Base-by-base conservation (phyloP, 2,329 filamentous ascomycete species). In the Gaeumannomyces sp. region DNA sequence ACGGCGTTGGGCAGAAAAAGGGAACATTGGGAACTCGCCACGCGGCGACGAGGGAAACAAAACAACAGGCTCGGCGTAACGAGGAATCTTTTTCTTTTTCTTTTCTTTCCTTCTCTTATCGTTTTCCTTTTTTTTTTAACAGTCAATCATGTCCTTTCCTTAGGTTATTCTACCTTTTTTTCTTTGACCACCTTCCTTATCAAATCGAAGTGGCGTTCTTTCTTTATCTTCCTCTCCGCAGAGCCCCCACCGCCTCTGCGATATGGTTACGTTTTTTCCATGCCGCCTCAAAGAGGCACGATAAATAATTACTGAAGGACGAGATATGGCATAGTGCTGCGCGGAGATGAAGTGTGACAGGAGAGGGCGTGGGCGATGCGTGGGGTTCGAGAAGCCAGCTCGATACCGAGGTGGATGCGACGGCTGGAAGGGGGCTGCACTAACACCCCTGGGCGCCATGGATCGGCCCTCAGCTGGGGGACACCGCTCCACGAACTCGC, bases 1-100 rank as follows among this genome's bases (percentile, higher is more conserved):
- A 63, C 64, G 71, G 71, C 68, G 71, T 72, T 71, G 53, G 69
- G 67, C 66, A 68, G 65, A 66, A 64, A 67, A 64, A 67, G 67
- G 66, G 66, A 67, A 67, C 67, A 69, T 62, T 65, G 65, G 70
- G 66, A 67, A 61, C 62, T 65, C 59, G 70, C 69, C 68, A 69
- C 69, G 56, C 68, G 71, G 68, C 70, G 61, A 67, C 59, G 60
- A 64, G 61, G 63, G 64, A 27, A 64, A 59, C 61, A 45, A 38
- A 64, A 53, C 66, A 64, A 64, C 56, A 65, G 65, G 61, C 35
- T 58, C 64, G 66, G 67, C 65, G 62, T 45, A 62, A 60, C 22
- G 25, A 58, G 29, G 38, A 60, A 59, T 10, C 38, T 45, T 63
- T 50, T 64, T 14, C 31, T 58, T 45, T 14, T 60, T 22, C n/a